Evolutionary conservation across 108 stramenopile species (phyloP).

Genomic region (Nitzschia palea): DNA sequence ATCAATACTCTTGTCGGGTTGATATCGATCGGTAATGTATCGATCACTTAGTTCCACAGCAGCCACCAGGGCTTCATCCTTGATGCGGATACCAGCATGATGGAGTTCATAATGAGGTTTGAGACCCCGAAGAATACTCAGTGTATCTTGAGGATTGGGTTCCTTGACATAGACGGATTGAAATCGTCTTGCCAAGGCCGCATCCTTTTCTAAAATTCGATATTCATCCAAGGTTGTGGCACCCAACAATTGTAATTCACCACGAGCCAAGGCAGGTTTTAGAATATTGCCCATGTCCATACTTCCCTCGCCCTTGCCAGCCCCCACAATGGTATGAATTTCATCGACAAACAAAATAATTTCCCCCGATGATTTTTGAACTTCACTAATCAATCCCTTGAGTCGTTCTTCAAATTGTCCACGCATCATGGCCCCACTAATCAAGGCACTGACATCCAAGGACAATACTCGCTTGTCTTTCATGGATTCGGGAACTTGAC

Average conservation of each 20-base stretch:
- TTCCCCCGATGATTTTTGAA: slow-evolving; percentile 71
- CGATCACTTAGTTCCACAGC: slow-evolving; percentile 91
- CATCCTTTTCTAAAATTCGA: slow-evolving; percentile 92
- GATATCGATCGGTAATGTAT: slow-evolving; percentile 92
- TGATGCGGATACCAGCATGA: slow-evolving; percentile 88
- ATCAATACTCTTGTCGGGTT: slow-evolving; percentile 94
- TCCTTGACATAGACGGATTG: slow-evolving; percentile 92
- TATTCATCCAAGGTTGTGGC: slow-evolving; percentile 97
- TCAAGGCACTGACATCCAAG: slow-evolving; percentile 85
- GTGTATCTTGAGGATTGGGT: slow-evolving; percentile 90
- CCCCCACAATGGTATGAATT: slow-evolving; percentile 93
- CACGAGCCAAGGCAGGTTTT: slow-evolving; percentile 93
- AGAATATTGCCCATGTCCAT: slow-evolving; percentile 89
- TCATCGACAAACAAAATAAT: slow-evolving; percentile 97
- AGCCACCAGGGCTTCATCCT: slow-evolving; percentile 92
- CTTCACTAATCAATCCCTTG: slow-evolving; percentile 88
- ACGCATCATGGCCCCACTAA: slow-evolving; percentile 92
- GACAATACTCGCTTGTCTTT: slow-evolving; percentile 76
- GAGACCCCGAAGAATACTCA: slow-evolving; percentile 93
- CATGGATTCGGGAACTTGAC: slow-evolving; percentile 77
- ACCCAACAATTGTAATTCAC: slow-evolving; percentile 94
- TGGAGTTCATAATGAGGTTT: slow-evolving; percentile 92
- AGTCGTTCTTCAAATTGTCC: slow-evolving; percentile 98
- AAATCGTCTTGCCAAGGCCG: slow-evolving; percentile 94
- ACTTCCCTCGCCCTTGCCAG: slow-evolving; percentile 55